Conservation (phyloP, 495 filamentous ascomycete genomes). For the Penicillium robsamsonii region DNA sequence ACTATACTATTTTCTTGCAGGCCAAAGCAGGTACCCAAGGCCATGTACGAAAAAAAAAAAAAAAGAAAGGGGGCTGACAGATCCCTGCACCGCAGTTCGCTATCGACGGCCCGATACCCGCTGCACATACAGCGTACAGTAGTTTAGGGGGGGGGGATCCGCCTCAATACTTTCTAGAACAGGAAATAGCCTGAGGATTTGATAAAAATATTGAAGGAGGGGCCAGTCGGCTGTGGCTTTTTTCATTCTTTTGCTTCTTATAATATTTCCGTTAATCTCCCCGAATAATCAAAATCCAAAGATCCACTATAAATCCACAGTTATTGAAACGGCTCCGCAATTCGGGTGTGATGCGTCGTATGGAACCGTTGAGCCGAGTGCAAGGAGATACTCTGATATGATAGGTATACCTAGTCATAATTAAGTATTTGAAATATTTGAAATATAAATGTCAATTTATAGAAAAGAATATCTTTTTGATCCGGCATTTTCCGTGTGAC, state of each 20-base stretch:
- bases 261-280: no score
- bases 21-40: slow-evolving; percentile 8
- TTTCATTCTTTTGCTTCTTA: no score
- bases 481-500: slow-evolving; percentile 1
- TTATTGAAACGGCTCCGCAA: slow-evolving; percentile 4
- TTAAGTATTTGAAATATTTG: neutral
- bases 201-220: neutral
- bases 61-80: neutral
- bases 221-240: slow-evolving; percentile 3
- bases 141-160: slow-evolving; percentile 16
- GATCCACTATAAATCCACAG: slow-evolving; percentile 2
- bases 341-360: slow-evolving; percentile 9
- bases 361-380: slow-evolving; percentile 6
- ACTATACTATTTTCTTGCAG: neutral
- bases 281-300: neutral
- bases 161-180: slow-evolving; percentile 5
- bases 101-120: slow-evolving; percentile 39
- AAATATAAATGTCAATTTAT: no score
- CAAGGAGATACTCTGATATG: slow-evolving; percentile 6
- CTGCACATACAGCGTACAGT: slow-evolving; percentile 33
- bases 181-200: slow-evolving; percentile 1
- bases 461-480: neutral
- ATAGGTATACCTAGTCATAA: neutral
- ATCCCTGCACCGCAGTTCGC: slow-evolving; percentile 34
- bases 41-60: no score